Conservation (phyloP, 768 basidiomycete species). For the Suillus lakei region DNA sequence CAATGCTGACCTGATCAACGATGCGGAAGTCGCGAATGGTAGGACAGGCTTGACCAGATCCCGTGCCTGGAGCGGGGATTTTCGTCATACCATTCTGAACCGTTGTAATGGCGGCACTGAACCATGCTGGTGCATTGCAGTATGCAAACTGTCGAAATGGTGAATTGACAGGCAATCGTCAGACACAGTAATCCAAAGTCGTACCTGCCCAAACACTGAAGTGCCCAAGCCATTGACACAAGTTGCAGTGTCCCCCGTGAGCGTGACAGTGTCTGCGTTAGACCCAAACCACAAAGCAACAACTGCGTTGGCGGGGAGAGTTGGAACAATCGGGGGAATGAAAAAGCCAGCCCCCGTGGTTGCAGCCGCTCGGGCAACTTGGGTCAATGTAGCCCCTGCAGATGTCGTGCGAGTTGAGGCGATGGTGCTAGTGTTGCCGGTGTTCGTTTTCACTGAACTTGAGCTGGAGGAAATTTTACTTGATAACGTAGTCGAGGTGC, state of each 20-base stretch:
- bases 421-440: background rate
- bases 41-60: conserved; percentile 27
- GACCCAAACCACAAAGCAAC: conserved; percentile 35
- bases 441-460: background rate
- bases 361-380: background rate
- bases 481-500: background rate
- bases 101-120: conserved; percentile 23
- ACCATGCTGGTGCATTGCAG: conserved; percentile 31
- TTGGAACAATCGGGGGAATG: conserved; percentile 26
- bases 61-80: conserved; percentile 25
- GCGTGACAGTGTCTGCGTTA: conserved; percentile 25
- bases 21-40: conserved; percentile 32
- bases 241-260: conserved; percentile 25
- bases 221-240: conserved; percentile 28
- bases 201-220: conserved; percentile 32
- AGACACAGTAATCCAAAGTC: background rate
- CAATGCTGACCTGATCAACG: conserved; percentile 25
- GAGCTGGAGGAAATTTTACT: background rate
- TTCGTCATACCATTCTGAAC: conserved; percentile 25
- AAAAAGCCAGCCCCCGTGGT: conserved; percentile 22
- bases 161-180: background rate
- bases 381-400: background rate
- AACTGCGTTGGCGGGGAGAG: conserved; percentile 26
- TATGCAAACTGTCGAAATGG: conserved; percentile 23
- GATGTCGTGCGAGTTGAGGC: background rate